A percentile compares a stretch with the other conserved stretches of the same genome.
phyloP scores from a whole-genome alignment of 768 basidiomycete species.

The Lentinula edodes region DNA sequence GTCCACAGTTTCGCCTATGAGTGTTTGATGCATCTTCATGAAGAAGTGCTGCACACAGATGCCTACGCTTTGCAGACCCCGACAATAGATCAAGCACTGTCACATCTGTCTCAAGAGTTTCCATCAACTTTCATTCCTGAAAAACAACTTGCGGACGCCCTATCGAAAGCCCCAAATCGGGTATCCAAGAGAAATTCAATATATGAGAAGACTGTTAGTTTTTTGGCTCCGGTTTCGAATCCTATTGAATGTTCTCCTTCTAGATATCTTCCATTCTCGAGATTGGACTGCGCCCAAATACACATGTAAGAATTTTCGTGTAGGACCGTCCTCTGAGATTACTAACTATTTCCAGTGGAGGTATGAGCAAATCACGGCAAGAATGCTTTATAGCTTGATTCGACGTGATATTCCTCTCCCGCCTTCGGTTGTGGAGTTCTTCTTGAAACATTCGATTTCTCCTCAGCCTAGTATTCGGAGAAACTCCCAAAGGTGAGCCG shows the following conservation, averaged over 20 bases:
- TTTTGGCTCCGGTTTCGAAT: slow-evolving; percentile 3
- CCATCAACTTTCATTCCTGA: slow-evolving; percentile 34
- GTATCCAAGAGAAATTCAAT: slow-evolving; percentile 37
- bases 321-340: not conserved
- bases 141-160: slow-evolving; percentile 36
- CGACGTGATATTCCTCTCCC: slow-evolving; percentile 55
- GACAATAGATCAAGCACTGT: slow-evolving; percentile 41
- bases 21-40: slow-evolving; percentile 51
- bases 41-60: slow-evolving; percentile 62
- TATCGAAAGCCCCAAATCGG: slow-evolving; percentile 36
- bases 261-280: slow-evolving; percentile 59
- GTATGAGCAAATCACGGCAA: slow-evolving; percentile 68
- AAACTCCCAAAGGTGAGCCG: slow-evolving; percentile 55
- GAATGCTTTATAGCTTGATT: slow-evolving; percentile 55
- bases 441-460: slow-evolving; percentile 61
- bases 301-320: slow-evolving; percentile 50
- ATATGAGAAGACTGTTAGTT: slow-evolving; percentile 45
- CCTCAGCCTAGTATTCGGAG: slow-evolving; percentile 65
- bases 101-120: slow-evolving; percentile 47
- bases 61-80: slow-evolving; percentile 47
- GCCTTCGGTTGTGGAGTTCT: slow-evolving; percentile 52
- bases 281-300: slow-evolving; percentile 53
- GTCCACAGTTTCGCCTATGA: slow-evolving; percentile 60
- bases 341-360: slow-evolving; percentile 53
- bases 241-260: slow-evolving; percentile 1